Percentiles rank a stretch among this genome's conserved stretches.
phyloP scores from a whole-genome alignment of 2,329 filamentous ascomycete genomes.

The Coniella vitis region DNA sequence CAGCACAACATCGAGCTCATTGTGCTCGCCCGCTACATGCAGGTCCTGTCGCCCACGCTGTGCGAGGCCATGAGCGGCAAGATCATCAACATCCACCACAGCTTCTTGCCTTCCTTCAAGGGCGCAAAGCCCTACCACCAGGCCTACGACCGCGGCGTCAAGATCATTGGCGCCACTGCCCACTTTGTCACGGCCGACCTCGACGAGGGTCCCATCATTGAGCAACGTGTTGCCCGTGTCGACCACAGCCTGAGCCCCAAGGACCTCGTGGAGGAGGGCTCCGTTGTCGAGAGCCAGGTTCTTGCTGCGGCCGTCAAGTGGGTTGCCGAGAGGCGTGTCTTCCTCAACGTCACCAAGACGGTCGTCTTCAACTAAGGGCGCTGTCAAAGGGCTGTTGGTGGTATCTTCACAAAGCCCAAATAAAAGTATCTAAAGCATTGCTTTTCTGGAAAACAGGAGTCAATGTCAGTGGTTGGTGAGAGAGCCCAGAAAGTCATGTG shows the following conservation, averaged over 20 bases:
- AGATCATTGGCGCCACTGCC: conserved; percentile 81
- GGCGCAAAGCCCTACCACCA: conserved; percentile 85
- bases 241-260: conserved; percentile 71
- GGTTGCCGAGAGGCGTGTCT: conserved; percentile 71
- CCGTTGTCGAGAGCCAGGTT: conserved; percentile 78
- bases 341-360: conserved; percentile 74
- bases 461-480: too few species aligned
- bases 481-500: too few species aligned
- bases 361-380: conserved; percentile 61
- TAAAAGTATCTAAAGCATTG: too few species aligned
- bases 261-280: conserved; percentile 71
- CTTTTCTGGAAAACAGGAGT: too few species aligned
- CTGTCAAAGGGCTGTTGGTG: too few species aligned
- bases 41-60: conserved; percentile 68
- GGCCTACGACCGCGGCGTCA: conserved; percentile 78
- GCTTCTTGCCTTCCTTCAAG: conserved; percentile 81
- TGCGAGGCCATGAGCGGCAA: conserved; percentile 74
- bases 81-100: conserved; percentile 91
- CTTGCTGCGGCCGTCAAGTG: conserved; percentile 76
- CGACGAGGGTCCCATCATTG: conserved; percentile 83
- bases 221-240: conserved; percentile 72
- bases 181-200: conserved; percentile 82
- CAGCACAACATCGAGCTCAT: conserved; percentile 69
- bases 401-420: too few species aligned
- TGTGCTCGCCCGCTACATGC: conserved; percentile 81